Base-by-base conservation (phyloP, 371 early-diverging fungal species). In the Mycotypha africana region DNA sequence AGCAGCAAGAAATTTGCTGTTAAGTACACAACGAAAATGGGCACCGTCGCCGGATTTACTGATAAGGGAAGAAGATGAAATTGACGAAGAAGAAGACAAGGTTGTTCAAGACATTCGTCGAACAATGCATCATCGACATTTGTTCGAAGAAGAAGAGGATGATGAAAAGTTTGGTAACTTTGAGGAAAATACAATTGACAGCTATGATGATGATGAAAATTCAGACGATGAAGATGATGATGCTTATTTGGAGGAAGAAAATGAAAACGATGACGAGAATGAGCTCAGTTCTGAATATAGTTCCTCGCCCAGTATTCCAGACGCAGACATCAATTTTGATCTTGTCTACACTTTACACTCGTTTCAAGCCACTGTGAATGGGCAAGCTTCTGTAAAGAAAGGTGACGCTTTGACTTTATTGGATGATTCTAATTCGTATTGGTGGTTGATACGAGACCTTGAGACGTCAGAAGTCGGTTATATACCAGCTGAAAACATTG, bases 401-500 rank as follows among this genome's bases (percentile, higher is more conserved):
- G 88, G 88, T 49, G 93, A 93, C 45, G 70, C 84, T 31, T 67
- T 95, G 48, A 86, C 82, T 38, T 74, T 95, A 44, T 65, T 93
- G 32, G 93, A 95, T 60, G 95, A 95, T 58, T 71, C 82, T 11
- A 92, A 95, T 62, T 82, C 83, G 30, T 93, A 94, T 70, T 95
- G 95, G 95, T 95, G 95, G 95, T 66, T 93, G 16, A 91, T 95
- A 22, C 81, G 86, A 61, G 85, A 86, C 36, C 67, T 89, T 19
- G 85, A 86, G 52, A 82, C 82, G 15, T 81, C 78, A 23, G 86
- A 88, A 62, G 87, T 93, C 45, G 95, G 95, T 2, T 95, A 93
- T 53, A 89, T 95, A 33, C 95, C 94, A 4, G 94, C 94, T 4
- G 93, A 93, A 54, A 93, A 90, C 58, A 82, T 95, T 41, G 95